phyloP scores from a whole-genome alignment of 805 yeast genomes.

The Hanseniaspora vineae region DNA sequence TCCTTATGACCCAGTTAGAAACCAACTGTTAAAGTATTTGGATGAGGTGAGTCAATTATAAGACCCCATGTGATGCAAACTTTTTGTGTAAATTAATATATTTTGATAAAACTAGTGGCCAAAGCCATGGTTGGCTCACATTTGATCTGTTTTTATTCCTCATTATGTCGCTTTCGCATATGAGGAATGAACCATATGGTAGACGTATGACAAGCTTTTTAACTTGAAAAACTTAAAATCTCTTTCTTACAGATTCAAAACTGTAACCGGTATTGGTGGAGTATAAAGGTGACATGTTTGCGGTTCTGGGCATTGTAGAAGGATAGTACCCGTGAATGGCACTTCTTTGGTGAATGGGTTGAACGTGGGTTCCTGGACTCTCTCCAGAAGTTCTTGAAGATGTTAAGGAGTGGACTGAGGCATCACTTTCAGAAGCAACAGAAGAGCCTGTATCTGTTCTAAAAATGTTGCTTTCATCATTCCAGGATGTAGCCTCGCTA shows the following conservation, averaged over 20 bases:
- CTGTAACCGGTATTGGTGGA: background rate
- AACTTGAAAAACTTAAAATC: background rate
- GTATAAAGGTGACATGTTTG: background rate
- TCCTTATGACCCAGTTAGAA: constrained; percentile 21
- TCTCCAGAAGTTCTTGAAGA: background rate
- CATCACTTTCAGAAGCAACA: background rate
- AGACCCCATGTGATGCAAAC: background rate
- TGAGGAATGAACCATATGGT: too few relatives aligned
- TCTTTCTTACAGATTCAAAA: background rate
- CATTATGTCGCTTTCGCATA: too few relatives aligned
- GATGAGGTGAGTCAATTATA: constrained; percentile 19
- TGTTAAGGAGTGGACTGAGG: background rate
- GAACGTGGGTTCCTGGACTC: background rate
- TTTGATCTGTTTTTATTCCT: too few relatives aligned
- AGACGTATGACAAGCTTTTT: background rate
- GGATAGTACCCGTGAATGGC: background rate
- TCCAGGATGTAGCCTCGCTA: background rate
- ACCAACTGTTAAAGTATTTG: constrained; percentile 22
- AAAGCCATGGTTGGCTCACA: too few relatives aligned
- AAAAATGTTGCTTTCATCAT: background rate
- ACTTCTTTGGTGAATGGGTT: background rate
- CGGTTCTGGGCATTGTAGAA: background rate
- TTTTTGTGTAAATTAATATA: too few relatives aligned
- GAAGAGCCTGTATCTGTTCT: background rate
- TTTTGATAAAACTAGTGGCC: background rate